Conservation (phyloP, 2,329 filamentous ascomycete species). For the Fonsecaea nubica region DNA sequence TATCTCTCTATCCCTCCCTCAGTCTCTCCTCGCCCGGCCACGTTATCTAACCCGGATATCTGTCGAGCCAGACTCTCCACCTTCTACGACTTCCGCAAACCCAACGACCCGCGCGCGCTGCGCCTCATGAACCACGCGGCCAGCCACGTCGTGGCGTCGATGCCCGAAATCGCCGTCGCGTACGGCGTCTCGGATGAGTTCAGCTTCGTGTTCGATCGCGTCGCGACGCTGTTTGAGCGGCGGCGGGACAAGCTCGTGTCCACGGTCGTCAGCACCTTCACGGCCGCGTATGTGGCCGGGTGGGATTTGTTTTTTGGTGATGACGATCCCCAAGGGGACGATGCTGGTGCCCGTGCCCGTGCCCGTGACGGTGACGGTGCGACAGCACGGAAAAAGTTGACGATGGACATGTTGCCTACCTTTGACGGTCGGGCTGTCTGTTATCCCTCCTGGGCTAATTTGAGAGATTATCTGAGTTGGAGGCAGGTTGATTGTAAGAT, state of each 20-base stretch:
- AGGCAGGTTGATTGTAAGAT: constrained; percentile 88
- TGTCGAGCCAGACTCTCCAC: constrained; percentile 69
- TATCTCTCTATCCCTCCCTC: too few relatives aligned
- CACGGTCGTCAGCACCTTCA: constrained; percentile 91
- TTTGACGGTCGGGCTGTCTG: constrained; percentile 92
- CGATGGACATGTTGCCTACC: constrained; percentile 74
- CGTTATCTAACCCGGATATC: background rate
- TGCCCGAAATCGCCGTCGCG: constrained; percentile 83
- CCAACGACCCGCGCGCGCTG: constrained; percentile 85
- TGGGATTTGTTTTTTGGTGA: constrained; percentile 61
- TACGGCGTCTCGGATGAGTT: constrained; percentile 97
- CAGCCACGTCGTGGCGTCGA: constrained; percentile 78
- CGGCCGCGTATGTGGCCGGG: constrained; percentile 82
- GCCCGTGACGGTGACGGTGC: background rate
- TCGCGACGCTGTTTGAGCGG: constrained; percentile 81
- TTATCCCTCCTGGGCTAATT: constrained; percentile 81
- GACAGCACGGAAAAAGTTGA: constrained; percentile 52
- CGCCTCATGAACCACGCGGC: constrained; percentile 95
- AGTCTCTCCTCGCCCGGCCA: too few relatives aligned
- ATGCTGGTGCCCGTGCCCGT: background rate
- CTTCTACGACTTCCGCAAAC: constrained; percentile 86
- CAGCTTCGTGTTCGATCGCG: constrained; percentile 89
- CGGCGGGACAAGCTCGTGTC: constrained; percentile 87
- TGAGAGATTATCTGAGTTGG: constrained; percentile 97
- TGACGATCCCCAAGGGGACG: background rate